Percentiles rank a stretch among this genome's conserved stretches.
These are phyloP conservation scores for Martiniozyma asiatica DNA, from an alignment of 1,139 yeast species.

Conservation along the genomic window DNA sequence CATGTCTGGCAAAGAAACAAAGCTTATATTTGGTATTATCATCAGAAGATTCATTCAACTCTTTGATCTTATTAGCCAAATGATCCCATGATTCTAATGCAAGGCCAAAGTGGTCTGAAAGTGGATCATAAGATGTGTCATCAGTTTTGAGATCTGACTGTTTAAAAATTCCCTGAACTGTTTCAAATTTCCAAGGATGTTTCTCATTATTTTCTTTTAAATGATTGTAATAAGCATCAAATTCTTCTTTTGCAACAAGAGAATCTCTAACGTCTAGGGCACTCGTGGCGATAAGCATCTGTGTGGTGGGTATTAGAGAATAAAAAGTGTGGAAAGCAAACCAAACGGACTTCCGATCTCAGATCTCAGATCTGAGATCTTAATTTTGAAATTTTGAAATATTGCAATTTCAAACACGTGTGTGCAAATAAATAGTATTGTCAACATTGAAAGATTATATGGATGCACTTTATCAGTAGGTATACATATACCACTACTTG, in stretches of 20 bases:
- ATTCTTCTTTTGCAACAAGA: constrained; percentile 6
- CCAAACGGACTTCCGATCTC: no score
- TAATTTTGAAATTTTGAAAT: no score
- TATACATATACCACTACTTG: no score
- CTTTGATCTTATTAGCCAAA: constrained; percentile 24
- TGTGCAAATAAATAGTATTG: no score
- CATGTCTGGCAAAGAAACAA: constrained; percentile 59
- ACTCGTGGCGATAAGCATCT: constrained; percentile 12
- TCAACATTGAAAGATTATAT: no score
- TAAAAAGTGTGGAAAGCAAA: no score
- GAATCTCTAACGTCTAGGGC: constrained; percentile 18
- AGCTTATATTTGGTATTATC: constrained; percentile 34
- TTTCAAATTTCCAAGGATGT: constrained; percentile 34
- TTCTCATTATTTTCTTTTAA: constrained; percentile 4
- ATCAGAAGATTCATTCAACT: constrained; percentile 25
- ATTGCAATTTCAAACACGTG: no score
- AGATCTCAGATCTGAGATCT: no score
- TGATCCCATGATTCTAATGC: constrained; percentile 33
- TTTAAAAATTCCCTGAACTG: constrained; percentile 38
- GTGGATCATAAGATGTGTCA: constrained; percentile 36
- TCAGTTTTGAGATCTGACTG: constrained; percentile 37
- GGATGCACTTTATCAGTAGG: no score
- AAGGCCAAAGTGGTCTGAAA: constrained; percentile 37
- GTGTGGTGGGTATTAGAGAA: no score
- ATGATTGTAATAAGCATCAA: neutral